Base-by-base conservation (phyloP, 768 basidiomycete species). In the Tylopilus intermedius region DNA sequence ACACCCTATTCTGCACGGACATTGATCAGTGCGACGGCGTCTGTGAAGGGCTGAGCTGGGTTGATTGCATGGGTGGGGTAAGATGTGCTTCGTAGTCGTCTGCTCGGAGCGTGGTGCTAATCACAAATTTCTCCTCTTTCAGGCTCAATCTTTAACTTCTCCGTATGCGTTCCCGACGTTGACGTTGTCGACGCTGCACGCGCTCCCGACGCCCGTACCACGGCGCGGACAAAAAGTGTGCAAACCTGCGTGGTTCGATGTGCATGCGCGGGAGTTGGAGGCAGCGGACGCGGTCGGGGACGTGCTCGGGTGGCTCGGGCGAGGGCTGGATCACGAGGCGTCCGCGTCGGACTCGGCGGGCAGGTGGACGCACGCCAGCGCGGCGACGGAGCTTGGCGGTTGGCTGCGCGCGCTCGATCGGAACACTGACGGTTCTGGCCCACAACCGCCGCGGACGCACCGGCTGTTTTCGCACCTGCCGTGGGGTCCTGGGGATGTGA, bases 151-250 rank as follows among this genome's bases (percentile, higher is more conserved):
- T 46, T 77, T 82, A 64, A 86, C 84, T 58, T 60, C 64, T 1
- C 89, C 90, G 0, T 87, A 97, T 67, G 81, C 84, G n/a, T 94
- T 98, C 67, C 88, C 94, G 54, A 72, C 91, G 6, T 67, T 90
- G 15, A 77, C 89, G 2, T 72, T 94, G n/a, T 88, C 90, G 0
- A 85, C 87, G 0, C 74, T 96, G n/a, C 86, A 94, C 62, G 79
- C 85, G 4, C 78, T 99, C 3, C 96, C 96, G 0, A 81, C 83
- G 1, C 96, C 96, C 5, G 92, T 96, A 9, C 75, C 79, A 3
- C 77, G 91, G 32, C 80, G 75, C 2, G 79, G 78, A 9, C 96
- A 98, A 67, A 93, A 90, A 61, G 73, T 90, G 13, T 83, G 77
- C 73, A 98, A 98, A 71, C 90, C 93, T 3, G 80, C 83, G 29